Conservation (phyloP, 768 basidiomycete species). For the Serendipita vermifera region DNA sequence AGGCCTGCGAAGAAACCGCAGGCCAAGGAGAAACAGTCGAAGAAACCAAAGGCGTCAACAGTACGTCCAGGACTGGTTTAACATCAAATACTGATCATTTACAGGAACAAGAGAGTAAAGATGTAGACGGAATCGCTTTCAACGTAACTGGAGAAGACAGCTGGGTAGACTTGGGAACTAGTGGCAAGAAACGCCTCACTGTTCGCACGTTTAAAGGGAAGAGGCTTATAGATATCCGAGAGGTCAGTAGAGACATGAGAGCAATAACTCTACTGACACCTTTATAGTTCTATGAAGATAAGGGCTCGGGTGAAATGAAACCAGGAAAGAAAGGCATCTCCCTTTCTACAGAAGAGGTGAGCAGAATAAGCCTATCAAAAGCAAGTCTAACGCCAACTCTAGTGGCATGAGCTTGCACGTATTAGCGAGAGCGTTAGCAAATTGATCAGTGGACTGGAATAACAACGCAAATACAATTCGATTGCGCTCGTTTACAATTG, state of each 20-base stretch:
- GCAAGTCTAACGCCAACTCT: not conserved
- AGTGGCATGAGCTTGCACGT: not conserved
- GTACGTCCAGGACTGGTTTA: no score
- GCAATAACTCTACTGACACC: not conserved
- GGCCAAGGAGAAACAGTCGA: not conserved
- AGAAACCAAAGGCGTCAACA: no score
- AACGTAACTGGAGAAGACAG: not conserved
- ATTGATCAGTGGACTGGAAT: no score
- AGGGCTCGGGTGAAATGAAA: slow-evolving; percentile 36
- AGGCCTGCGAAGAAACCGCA: not conserved
- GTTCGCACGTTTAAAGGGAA: not conserved
- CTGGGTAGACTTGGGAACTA: not conserved
- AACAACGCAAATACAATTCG: no score
- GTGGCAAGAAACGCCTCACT: not conserved
- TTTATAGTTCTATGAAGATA: slow-evolving; percentile 40
- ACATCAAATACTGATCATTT: no score
- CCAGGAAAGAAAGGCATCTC: slow-evolving; percentile 77
- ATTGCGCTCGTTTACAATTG: no score
- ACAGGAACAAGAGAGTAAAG: no score
- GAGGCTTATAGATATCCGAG: not conserved
- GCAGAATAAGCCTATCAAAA: not conserved
- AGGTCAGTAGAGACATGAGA: not conserved
- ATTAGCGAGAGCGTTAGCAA: no score
- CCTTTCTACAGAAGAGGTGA: slow-evolving; percentile 49
- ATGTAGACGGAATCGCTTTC: not conserved